phyloP scores from a whole-genome alignment of 2,329 filamentous ascomycete species.

The Colletotrichum sp. region DNA sequence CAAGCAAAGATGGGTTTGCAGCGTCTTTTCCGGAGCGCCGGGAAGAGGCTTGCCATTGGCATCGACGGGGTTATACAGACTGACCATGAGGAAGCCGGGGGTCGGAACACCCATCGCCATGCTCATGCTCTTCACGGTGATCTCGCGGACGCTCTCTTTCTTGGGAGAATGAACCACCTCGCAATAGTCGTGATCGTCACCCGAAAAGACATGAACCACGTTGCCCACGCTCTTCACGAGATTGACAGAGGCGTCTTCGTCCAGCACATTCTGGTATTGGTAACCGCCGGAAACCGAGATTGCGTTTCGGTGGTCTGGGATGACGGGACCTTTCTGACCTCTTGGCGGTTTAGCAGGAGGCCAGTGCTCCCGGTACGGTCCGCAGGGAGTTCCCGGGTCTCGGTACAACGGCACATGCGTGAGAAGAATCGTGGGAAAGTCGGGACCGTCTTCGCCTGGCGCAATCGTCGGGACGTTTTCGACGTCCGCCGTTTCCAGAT shows the following conservation, averaged over 20 bases:
- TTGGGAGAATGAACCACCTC: slow-evolving; percentile 80
- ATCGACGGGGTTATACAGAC: slow-evolving; percentile 91
- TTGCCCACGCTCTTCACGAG: slow-evolving; percentile 82
- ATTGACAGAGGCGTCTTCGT: slow-evolving; percentile 74
- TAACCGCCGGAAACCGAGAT: slow-evolving; percentile 82
- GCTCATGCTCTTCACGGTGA: slow-evolving; percentile 93
- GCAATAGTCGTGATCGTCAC: slow-evolving; percentile 98
- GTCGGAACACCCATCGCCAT: slow-evolving; percentile 95
- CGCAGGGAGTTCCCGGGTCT: slow-evolving; percentile 82
- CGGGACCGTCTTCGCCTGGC: slow-evolving; percentile 50
- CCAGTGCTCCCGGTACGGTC: slow-evolving; percentile 82
- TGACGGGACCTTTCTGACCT: slow-evolving; percentile 57
- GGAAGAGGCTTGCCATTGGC: slow-evolving; percentile 53
- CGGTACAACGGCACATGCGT: slow-evolving; percentile 92
- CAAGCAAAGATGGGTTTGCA: slow-evolving; percentile 90
- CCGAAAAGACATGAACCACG: slow-evolving; percentile 86
- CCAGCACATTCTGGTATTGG: slow-evolving; percentile 96
- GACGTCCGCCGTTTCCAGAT: slow-evolving; percentile 45
- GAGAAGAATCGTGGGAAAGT: slow-evolving; percentile 87
- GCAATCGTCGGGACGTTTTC: slow-evolving; percentile 44
- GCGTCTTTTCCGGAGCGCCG: slow-evolving; percentile 56
- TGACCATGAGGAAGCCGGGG: slow-evolving; percentile 87
- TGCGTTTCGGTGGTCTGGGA: slow-evolving; percentile 75
- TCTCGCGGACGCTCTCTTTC: slow-evolving; percentile 73
- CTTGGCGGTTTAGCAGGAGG: slow-evolving; percentile 70